Percentiles rank a stretch among this genome's conserved stretches.
These are phyloP conservation scores for Viridothelium virens DNA, from an alignment of 495 filamentous ascomycete genomes.

Conservation along the genomic window DNA sequence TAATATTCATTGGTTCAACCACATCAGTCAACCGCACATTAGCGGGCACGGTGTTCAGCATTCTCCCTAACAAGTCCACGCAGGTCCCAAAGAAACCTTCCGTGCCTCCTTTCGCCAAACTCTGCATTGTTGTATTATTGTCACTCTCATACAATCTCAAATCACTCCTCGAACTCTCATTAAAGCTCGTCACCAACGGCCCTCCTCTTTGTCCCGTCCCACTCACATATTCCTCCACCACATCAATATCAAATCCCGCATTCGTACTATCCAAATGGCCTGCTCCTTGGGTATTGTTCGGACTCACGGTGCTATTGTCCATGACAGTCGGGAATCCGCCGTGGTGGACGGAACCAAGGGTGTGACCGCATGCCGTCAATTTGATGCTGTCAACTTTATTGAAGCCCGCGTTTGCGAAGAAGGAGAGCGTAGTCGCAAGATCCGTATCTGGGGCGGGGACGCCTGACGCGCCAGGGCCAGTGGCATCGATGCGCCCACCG, in stretches of 20 bases:
- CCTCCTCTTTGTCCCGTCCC: slow-evolving; percentile 1
- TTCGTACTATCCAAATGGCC: slow-evolving; percentile 16
- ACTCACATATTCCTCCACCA: slow-evolving; percentile 16
- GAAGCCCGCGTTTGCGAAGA: slow-evolving; percentile 18
- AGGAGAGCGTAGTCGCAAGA: slow-evolving; percentile 10
- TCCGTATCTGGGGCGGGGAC: slow-evolving; percentile 17
- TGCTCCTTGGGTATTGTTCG: slow-evolving; percentile 11
- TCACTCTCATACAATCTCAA: slow-evolving; percentile 16
- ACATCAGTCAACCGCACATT: slow-evolving; percentile 11
- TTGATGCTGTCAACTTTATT: slow-evolving; percentile 13
- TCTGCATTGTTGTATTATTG: slow-evolving; percentile 17
- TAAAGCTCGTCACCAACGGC: slow-evolving; percentile 15
- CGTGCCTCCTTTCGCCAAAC: neutral
- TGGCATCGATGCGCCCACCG: slow-evolving; percentile 15
- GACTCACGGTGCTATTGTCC: neutral
- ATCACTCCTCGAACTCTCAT: slow-evolving; percentile 12
- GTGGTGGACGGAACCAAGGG: slow-evolving; percentile 16
- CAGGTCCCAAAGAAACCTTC: slow-evolving; percentile 7
- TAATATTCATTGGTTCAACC: slow-evolving; percentile 10
- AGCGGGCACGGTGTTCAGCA: slow-evolving; percentile 13
- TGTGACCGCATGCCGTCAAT: slow-evolving; percentile 19
- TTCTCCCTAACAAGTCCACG: slow-evolving; percentile 8
- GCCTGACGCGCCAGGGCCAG: slow-evolving; percentile 4
- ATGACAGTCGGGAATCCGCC: slow-evolving; percentile 13
- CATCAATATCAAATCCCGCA: slow-evolving; percentile 12